These are phyloP conservation scores for Leucosporidium yakuticum DNA, from an alignment of 768 basidiomycete genomes.

Conservation along the genomic window DNA sequence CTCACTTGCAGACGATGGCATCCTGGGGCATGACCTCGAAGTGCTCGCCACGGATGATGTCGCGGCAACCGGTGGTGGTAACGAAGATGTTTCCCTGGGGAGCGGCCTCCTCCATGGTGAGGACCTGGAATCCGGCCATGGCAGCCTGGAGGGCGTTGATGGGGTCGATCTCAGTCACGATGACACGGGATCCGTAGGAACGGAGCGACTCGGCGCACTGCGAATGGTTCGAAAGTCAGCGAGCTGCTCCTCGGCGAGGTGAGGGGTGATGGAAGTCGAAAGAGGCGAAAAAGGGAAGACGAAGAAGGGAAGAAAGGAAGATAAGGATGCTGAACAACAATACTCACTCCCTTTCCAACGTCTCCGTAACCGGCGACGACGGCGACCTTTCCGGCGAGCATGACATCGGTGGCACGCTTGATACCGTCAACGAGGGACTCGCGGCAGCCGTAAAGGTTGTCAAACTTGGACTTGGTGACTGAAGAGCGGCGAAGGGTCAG, in stretches of 20 bases:
- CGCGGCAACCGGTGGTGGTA: conserved; percentile 96
- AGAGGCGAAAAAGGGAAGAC: no score
- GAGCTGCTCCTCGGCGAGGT: no score
- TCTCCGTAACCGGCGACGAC: conserved; percentile 99
- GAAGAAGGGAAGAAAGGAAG: neutral
- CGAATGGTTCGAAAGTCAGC: neutral
- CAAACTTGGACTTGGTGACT: conserved; percentile 98
- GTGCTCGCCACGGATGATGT: conserved; percentile 89
- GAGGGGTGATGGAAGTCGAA: no score
- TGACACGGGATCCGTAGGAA: conserved; percentile 93
- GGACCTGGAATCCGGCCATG: conserved; percentile 98
- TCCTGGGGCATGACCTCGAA: conserved; percentile 94
- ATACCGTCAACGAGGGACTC: conserved; percentile 99
- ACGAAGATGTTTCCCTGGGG: conserved; percentile 84
- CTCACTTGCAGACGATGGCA: conserved; percentile 95
- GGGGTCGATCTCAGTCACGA: conserved; percentile 97
- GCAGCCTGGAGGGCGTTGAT: conserved; percentile 99
- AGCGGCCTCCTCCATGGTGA: conserved; percentile 97
- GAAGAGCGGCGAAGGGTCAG: conserved; percentile 55
- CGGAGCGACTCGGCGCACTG: conserved; percentile 95
- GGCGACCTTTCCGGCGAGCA: conserved; percentile 99
- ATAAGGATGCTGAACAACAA: neutral
- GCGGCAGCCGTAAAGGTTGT: conserved; percentile 95
- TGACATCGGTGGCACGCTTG: conserved; percentile 99
- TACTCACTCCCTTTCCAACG: conserved; percentile 96